Conservation (phyloP, 805 yeast genomes). For the Candida taoyuanica region DNA sequence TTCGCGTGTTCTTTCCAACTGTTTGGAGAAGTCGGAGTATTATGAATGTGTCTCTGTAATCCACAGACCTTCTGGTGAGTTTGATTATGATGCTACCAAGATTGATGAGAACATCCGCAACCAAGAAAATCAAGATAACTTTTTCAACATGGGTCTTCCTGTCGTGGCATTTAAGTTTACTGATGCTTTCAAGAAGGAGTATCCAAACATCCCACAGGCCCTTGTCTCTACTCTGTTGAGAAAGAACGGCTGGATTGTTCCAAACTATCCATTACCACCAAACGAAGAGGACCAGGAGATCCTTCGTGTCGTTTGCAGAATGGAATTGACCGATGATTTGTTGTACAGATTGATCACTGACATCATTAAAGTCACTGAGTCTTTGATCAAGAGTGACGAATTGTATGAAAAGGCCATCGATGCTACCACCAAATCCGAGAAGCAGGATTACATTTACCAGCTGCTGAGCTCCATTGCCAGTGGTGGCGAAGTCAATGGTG, state of each 20-base stretch:
- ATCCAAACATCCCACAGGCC: slow-evolving; percentile 81
- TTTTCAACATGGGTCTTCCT: slow-evolving; percentile 74
- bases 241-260: slow-evolving; percentile 80
- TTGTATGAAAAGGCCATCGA: slow-evolving; percentile 16
- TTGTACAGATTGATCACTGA: slow-evolving; percentile 62
- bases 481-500: slow-evolving; percentile 43
- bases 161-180: slow-evolving; percentile 83
- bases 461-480: slow-evolving; percentile 52
- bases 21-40: slow-evolving; percentile 58
- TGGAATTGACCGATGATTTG: slow-evolving; percentile 56
- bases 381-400: slow-evolving; percentile 45
- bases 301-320: slow-evolving; percentile 78
- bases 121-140: slow-evolving; percentile 35
- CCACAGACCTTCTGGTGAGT: slow-evolving; percentile 52
- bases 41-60: slow-evolving; percentile 74
- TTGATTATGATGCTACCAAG: slow-evolving; percentile 18
- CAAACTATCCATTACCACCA: slow-evolving; percentile 80
- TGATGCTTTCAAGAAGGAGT: slow-evolving; percentile 47
- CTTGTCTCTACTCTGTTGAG: slow-evolving; percentile 69
- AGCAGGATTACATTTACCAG: slow-evolving; percentile 37
- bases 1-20: slow-evolving; percentile 60
- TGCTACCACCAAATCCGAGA: slow-evolving; percentile 16
- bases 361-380: slow-evolving; percentile 47
- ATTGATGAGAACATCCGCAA: slow-evolving; percentile 27
- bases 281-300: slow-evolving; percentile 58